Base-by-base conservation (phyloP, 106 monocot genomes). In the Triglochin maritima region DNA sequence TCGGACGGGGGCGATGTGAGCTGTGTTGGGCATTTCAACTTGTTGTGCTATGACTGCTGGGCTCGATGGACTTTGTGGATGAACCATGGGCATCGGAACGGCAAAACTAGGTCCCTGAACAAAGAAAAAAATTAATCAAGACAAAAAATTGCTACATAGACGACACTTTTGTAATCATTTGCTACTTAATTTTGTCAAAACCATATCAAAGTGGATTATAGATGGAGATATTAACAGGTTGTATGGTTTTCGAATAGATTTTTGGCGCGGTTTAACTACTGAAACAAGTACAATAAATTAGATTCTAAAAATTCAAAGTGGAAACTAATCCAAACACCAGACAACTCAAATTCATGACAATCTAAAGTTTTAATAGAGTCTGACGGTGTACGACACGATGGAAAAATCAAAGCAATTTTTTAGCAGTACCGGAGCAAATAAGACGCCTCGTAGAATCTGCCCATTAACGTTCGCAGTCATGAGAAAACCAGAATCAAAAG, bases 381-480 rank as follows among this genome's bases (percentile, higher is more conserved):
- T 59, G 45, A 62, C 8, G 13, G 2, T 8, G 8, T 9, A 44
- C 9, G 4, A 46, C 4, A 47, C 3, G 13, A 2, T 45, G 4
- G 2, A 63, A 46, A 43, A 47, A 10, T n/a, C 45, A 46, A 2
- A 4, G 10, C 11, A 4, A 4, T 3, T 61, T 43, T 2, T 46
- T 47, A 11, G 4, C 44, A 43, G 76, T 78, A 90, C 94, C 45
- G 89, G 94, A 78, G 85, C 76, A 68, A 94, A 94, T 53, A 94
- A 68, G 44, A 94, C 87, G 3, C 94, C 94, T 69, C 94, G 78
- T 68, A 90, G 66, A 46, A 94, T 82, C 65, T 90, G 94, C 10
- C 94, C 94, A 10, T 94, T 90, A 48, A 94, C 87, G 69, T 79
- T 79, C n/a, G 94, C 87, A 14, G 94, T 94, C 84, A 94, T 85